Percentiles rank a stretch among this genome's conserved stretches.
These are phyloP conservation scores for Podaxis sp. DNA, from an alignment of 768 basidiomycete genomes.

Conservation along the genomic window DNA sequence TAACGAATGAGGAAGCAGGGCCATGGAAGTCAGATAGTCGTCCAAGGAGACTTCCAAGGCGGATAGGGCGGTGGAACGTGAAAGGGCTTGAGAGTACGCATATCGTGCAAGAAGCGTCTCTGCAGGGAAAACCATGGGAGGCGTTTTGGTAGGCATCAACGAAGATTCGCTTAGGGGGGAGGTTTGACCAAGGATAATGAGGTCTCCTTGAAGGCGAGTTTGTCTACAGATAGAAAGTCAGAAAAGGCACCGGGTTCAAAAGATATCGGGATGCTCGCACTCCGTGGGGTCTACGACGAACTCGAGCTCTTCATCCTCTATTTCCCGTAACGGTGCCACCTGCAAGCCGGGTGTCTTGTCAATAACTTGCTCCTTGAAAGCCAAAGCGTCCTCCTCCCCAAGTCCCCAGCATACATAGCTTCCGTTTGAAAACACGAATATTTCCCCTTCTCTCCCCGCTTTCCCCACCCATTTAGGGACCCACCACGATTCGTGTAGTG, in stretches of 20 bases:
- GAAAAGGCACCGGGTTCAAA: neutral
- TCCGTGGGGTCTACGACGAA: conserved; percentile 90
- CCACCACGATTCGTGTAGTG: conserved; percentile 80
- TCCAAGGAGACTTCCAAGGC: conserved; percentile 86
- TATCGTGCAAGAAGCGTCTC: conserved; percentile 85
- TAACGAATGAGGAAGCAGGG: conserved; percentile 72
- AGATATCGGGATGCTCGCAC: conserved; percentile 35
- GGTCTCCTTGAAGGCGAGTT: conserved; percentile 87
- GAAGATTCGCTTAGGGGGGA: conserved; percentile 56
- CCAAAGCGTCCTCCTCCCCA: conserved; percentile 68
- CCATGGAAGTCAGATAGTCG: conserved; percentile 79
- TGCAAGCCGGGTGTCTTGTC: conserved; percentile 53
- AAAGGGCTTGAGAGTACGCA: conserved; percentile 88
- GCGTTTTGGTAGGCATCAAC: conserved; percentile 42
- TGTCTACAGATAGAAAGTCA: conserved; percentile 43
- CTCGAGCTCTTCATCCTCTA: conserved; percentile 89
- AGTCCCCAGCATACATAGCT: conserved; percentile 92
- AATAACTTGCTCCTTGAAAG: conserved; percentile 67
- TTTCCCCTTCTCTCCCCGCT: conserved; percentile 65
- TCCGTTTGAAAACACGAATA: conserved; percentile 88
- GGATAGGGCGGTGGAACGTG: conserved; percentile 85
- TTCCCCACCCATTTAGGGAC: conserved; percentile 62
- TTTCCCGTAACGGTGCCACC: conserved; percentile 60
- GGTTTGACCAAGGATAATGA: conserved; percentile 83
- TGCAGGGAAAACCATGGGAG: conserved; percentile 57